Percentiles rank a stretch among this genome's conserved stretches.
Evolutionary conservation across 2,329 filamentous ascomycete species (phyloP).

Genomic region (Pseudocercospora macadamiae): DNA sequence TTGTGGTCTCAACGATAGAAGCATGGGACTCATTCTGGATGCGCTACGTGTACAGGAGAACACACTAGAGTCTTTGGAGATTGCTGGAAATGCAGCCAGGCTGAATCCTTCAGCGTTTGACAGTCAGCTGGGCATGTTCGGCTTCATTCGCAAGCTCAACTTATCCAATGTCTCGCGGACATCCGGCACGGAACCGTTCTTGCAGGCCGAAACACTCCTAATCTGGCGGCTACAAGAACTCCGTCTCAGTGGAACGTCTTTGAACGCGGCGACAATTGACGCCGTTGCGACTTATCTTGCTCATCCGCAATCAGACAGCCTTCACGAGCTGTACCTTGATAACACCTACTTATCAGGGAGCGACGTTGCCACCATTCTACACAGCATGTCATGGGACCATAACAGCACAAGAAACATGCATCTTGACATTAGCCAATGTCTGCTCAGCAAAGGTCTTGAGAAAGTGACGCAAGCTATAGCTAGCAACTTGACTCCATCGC

Average conservation of each 20-base stretch:
- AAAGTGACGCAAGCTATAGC: slow-evolving; percentile 57
- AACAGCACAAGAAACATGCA: slow-evolving; percentile 58
- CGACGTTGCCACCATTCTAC: slow-evolving; percentile 67
- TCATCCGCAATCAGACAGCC: slow-evolving; percentile 56
- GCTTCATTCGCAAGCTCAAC: slow-evolving; percentile 66
- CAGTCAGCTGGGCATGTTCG: slow-evolving; percentile 67
- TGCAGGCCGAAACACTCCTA: slow-evolving; percentile 66
- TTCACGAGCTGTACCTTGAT: slow-evolving; percentile 66
- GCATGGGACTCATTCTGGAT: slow-evolving; percentile 65
- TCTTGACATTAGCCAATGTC: slow-evolving; percentile 67
- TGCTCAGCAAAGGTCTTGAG: slow-evolving; percentile 57
- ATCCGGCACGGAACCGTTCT: slow-evolving; percentile 64
- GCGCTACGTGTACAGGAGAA: slow-evolving; percentile 66
- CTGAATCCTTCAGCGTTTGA: slow-evolving; percentile 67
- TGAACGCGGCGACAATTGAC: slow-evolving; percentile 67
- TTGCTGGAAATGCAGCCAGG: slow-evolving; percentile 68
- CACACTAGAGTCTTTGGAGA: slow-evolving; percentile 67
- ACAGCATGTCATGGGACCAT: slow-evolving; percentile 60
- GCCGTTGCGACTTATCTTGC: slow-evolving; percentile 64
- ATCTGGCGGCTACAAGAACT: slow-evolving; percentile 70
- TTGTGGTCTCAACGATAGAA: slow-evolving; percentile 62
- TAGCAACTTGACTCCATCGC: slow-evolving; percentile 60
- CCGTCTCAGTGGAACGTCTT: slow-evolving; percentile 63
- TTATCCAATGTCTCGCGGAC: slow-evolving; percentile 67
- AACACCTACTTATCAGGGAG: slow-evolving; percentile 67